These are phyloP conservation scores for Chlamydomonas incerta DNA, from an alignment of 139 green algal genomes.

Conservation along the genomic window DNA sequence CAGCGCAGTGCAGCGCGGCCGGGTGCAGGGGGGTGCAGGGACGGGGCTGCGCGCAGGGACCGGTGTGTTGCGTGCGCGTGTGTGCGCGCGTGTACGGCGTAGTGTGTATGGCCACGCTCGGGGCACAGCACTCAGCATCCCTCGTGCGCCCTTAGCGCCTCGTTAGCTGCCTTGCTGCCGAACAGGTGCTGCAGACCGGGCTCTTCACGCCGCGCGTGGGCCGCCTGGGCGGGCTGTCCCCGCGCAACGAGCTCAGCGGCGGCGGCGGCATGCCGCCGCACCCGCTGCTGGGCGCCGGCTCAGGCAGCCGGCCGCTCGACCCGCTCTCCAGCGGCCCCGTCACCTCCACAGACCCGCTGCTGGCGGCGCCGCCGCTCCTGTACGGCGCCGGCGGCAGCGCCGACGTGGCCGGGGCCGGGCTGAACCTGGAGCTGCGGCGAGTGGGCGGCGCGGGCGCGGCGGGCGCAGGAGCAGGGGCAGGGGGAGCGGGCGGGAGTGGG, in stretches of 20 bases:
- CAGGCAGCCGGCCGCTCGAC: not conserved
- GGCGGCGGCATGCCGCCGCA: not conserved
- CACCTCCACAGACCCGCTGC: not conserved
- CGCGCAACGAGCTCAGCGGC: not conserved
- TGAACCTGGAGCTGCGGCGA: conserved; percentile 3
- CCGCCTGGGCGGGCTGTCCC: conserved; percentile 25
- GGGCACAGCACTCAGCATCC: too few species aligned
- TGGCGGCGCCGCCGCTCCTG: not conserved
- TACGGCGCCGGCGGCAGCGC: not conserved
- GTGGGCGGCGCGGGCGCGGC: not conserved
- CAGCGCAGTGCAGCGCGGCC: too few species aligned
- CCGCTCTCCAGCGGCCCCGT: not conserved
- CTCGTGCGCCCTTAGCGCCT: too few species aligned
- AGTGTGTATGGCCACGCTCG: too few species aligned
- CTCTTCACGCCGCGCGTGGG: conserved; percentile 58
- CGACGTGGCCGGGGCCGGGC: not conserved
- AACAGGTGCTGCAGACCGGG: conserved; percentile 20
- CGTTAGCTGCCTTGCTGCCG: not conserved
- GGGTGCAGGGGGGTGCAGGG: too few species aligned
- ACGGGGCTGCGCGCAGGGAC: too few species aligned
- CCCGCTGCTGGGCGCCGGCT: not conserved
- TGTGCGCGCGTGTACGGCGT: too few species aligned
- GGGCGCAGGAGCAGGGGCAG: not conserved
- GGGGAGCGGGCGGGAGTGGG: not conserved
- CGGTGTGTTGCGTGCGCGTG: too few species aligned